These are phyloP conservation scores for Myxozyma vanderwaltii DNA, from an alignment of 805 yeast species.

Conservation along the genomic window DNA sequence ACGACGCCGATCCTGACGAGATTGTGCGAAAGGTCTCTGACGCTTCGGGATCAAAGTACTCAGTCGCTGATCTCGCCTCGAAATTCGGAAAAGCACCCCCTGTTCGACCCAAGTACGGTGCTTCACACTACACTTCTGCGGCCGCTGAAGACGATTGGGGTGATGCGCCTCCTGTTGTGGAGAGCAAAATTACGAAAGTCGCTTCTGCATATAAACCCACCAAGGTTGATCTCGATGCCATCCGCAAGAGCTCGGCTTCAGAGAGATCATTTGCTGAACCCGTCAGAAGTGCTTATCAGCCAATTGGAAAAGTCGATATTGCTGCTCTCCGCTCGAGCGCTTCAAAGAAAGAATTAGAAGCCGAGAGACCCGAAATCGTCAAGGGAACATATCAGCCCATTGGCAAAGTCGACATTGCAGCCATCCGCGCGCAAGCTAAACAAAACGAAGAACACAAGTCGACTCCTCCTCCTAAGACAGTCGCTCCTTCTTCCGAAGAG, in stretches of 20 bases:
- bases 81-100: constrained; percentile 38
- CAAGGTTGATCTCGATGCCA: constrained; percentile 42
- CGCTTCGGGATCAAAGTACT: constrained; percentile 96
- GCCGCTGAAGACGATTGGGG: constrained; percentile 69
- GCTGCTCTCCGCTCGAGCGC: constrained; percentile 47
- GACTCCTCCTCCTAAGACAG: background rate
- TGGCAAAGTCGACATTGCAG: constrained; percentile 59
- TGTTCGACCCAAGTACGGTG: constrained; percentile 43
- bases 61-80: constrained; percentile 45
- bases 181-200: constrained; percentile 44
- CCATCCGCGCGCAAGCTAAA: constrained; percentile 45
- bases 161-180: constrained; percentile 48
- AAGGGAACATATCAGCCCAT: constrained; percentile 61
- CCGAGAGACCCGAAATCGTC: constrained; percentile 37
- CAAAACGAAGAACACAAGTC: constrained; percentile 29
- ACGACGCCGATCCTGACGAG: constrained; percentile 80
- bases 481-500: background rate
- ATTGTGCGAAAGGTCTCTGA: constrained; percentile 75
- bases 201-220: constrained; percentile 50
- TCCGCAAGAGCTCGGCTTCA: constrained; percentile 38
- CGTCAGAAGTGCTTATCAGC: constrained; percentile 55
- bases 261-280: constrained; percentile 37
- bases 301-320: constrained; percentile 62
- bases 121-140: constrained; percentile 33
- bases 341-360: constrained; percentile 21